These are phyloP conservation scores for Chenopodium formosanum DNA, from an alignment of 148 eudicot species.

Conservation along the genomic window DNA sequence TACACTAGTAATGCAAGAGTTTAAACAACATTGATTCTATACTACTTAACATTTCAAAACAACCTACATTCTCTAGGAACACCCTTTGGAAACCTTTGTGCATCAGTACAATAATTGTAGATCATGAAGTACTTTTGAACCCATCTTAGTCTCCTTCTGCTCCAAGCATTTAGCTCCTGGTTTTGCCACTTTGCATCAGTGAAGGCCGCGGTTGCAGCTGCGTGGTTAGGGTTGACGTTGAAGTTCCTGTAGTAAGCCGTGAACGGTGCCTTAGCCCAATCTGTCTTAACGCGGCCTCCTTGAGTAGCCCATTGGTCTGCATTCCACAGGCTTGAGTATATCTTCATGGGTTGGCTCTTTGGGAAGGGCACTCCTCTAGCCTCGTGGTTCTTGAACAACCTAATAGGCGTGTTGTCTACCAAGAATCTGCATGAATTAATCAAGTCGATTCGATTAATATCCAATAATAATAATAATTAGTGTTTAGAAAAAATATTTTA, in stretches of 20 bases:
- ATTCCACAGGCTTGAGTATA: slow-evolving; percentile 67
- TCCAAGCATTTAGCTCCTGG: slow-evolving; percentile 41
- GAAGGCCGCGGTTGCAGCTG: slow-evolving; percentile 23
- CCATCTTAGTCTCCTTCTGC: slow-evolving; percentile 50
- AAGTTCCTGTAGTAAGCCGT: slow-evolving; percentile 49
- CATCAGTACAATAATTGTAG: slow-evolving; percentile 52
- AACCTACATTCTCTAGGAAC: slow-evolving; percentile 45
- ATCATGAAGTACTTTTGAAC: slow-evolving; percentile 60
- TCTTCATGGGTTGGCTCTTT: slow-evolving; percentile 59
- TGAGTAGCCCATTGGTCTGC: slow-evolving; percentile 74
- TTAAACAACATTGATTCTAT: not conserved
- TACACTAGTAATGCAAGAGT: not conserved
- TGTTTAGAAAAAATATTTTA: no score
- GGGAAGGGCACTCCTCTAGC: slow-evolving; percentile 56
- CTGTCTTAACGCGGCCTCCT: slow-evolving; percentile 59
- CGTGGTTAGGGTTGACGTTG: slow-evolving; percentile 40
- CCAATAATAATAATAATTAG: not conserved
- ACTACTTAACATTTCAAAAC: not conserved
- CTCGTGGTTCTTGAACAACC: slow-evolving; percentile 61
- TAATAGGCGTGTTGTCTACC: slow-evolving; percentile 60
- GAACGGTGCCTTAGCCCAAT: slow-evolving; percentile 58
- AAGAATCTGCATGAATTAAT: slow-evolving; percentile 40
- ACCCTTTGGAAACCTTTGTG: slow-evolving; percentile 51
- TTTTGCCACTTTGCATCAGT: slow-evolving; percentile 31
- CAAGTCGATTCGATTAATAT: not conserved